Conservation (phyloP, 805 yeast species). For the Debaryomyces maramus region DNA sequence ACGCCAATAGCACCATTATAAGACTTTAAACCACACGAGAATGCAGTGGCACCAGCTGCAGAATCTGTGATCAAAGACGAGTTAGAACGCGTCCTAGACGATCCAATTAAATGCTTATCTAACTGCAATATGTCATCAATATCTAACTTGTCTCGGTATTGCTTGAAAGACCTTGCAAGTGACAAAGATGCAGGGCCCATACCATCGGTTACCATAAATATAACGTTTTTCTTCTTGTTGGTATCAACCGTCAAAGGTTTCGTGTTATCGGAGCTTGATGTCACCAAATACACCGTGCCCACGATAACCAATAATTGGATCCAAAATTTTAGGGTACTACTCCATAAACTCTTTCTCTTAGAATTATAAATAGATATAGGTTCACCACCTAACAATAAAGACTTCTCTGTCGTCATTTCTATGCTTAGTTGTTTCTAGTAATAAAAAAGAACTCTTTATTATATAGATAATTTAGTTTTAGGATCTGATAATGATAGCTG, state of each 20-base stretch:
- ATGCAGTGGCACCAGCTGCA: slow-evolving; percentile 97
- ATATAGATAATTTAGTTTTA: neutral
- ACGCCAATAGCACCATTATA: slow-evolving; percentile 95
- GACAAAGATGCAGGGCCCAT: slow-evolving; percentile 90
- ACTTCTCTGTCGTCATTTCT: slow-evolving; percentile 7
- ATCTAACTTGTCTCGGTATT: slow-evolving; percentile 54
- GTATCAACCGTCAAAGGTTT: slow-evolving; percentile 11
- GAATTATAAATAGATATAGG: slow-evolving; percentile 6
- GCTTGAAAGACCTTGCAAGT: slow-evolving; percentile 73
- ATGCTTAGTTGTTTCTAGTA: neutral
- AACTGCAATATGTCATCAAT: slow-evolving; percentile 57
- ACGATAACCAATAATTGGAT: neutral
- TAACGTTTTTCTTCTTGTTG: slow-evolving; percentile 64
- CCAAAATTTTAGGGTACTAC: slow-evolving; percentile 1
- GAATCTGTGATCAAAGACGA: slow-evolving; percentile 84
- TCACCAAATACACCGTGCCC: neutral
- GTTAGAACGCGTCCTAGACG: slow-evolving; percentile 80
- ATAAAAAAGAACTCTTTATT: neutral
- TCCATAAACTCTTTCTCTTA: neutral
- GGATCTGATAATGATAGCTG: too few relatives aligned
- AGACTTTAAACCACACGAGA: slow-evolving; percentile 77
- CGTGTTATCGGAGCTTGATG: neutral
- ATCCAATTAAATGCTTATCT: slow-evolving; percentile 75
- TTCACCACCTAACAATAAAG: slow-evolving; percentile 7
- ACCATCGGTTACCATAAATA: slow-evolving; percentile 92